Base-by-base conservation (phyloP, 202 grass and related monocot species). In the Carex arenaria region DNA sequence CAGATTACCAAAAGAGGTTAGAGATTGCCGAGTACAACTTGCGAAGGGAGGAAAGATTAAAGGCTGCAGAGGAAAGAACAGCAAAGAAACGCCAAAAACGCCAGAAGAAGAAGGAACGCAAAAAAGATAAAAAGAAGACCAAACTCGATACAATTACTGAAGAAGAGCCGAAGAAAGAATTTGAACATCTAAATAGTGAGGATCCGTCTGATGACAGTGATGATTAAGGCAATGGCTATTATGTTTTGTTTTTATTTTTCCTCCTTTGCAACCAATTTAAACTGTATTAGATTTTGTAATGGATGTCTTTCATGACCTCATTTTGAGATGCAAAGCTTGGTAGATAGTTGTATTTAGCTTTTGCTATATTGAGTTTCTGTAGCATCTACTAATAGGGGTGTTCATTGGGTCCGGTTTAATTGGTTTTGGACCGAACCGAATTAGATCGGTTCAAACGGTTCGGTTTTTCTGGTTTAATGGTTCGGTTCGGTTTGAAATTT, bases 11-110 rank as follows among this genome's bases (percentile, higher is more conserved):
- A 59, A 94, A 64, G 87, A 91, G 95, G 84, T 90, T 88, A 80
- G 84, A 90, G 67, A 56, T 89, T 30, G 95, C 90, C 7, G 92
- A 97, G 82, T 97, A 93, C 5, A 87, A 89, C 56, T 78, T 95
- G 62, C 83, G 88, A 66, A 95, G 92, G 78, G 95, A 98, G 85
- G 93, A 98, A 85, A 92, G 95, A 67, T 76, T 98, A 22, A 91
- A 89, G 84, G 91, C 84, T 74, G 91, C 89, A 0, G 94, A 97
- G 84, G 94, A 97, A 60, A 80, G 90, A 18, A 94, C 94, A 34
- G 79, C 90, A 61, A 97, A 94, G 82, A 97, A 94, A 76, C 88
- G 92, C 11, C 53, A 82, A 81, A 97, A 97, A 88, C 85, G 94
- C 57, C 87, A 89, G 64, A 98, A 93, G 83, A 98, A 94, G 80